phyloP scores from a whole-genome alignment of 2,329 filamentous ascomycete species.

The Ophiocordyceps camponoti-floridani region DNA sequence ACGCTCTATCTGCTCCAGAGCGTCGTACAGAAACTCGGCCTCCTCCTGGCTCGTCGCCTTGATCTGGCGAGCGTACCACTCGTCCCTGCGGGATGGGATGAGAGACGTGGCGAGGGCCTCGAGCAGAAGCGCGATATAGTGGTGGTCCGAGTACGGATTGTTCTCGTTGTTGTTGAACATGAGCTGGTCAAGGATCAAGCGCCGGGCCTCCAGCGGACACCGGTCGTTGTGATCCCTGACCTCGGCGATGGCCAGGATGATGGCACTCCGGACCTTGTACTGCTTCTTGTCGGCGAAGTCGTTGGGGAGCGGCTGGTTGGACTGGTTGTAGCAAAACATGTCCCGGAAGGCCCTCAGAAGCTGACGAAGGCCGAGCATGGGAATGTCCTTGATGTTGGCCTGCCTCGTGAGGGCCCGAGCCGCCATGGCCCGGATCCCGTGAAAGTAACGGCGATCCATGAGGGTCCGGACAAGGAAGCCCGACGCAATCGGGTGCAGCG shows the following conservation, averaged over 20 bases:
- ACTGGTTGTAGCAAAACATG: slow-evolving; percentile 69
- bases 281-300: slow-evolving; percentile 77
- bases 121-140: slow-evolving; percentile 73
- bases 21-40: slow-evolving; percentile 30
- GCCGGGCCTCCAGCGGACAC: slow-evolving; percentile 61
- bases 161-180: slow-evolving; percentile 89
- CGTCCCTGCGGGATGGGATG: slow-evolving; percentile 27
- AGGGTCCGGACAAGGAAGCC: slow-evolving; percentile 80
- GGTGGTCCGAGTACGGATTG: slow-evolving; percentile 76
- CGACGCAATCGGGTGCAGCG: slow-evolving; percentile 64
- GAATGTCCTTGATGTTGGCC: slow-evolving; percentile 43
- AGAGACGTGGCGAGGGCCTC: slow-evolving; percentile 39
- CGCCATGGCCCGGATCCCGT: slow-evolving; percentile 78
- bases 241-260: slow-evolving; percentile 62
- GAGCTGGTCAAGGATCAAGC: slow-evolving; percentile 75
- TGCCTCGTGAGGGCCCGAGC: slow-evolving; percentile 63
- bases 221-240: slow-evolving; percentile 58
- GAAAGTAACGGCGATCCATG: slow-evolving; percentile 82
- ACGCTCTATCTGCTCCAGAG: slow-evolving; percentile 46
- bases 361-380: slow-evolving; percentile 68
- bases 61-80: slow-evolving; percentile 25
- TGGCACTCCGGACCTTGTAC: slow-evolving; percentile 71
- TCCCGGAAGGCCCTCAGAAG: slow-evolving; percentile 73
- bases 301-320: slow-evolving; percentile 68
- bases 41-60: slow-evolving; percentile 26